Base-by-base conservation (phyloP, 192 early-diverging fungal genomes). In the Mortierella hygrophila region DNA sequence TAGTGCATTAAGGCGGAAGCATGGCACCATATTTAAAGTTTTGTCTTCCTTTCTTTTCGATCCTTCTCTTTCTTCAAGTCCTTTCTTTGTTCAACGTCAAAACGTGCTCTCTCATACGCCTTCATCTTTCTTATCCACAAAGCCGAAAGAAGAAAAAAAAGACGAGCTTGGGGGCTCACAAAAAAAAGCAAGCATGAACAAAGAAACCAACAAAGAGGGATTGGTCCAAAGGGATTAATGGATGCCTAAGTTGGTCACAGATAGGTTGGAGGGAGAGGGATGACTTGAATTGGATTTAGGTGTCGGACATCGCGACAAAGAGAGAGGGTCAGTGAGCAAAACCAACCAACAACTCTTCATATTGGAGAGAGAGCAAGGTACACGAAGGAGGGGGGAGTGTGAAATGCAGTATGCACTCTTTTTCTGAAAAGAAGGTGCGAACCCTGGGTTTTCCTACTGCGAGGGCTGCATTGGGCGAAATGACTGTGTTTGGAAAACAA, bases 11-110 rank as follows among this genome's bases (percentile, higher is more conserved):
- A 60, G 18, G 3, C 21, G 18, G 40, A 46, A 74, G 16, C 21
- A 82, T 77, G 81, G 81, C 81, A 82, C 72, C 81, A 82, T 82
- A 57, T 52, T 82, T 72, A 82, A 49, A 11, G 74, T 82, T 82
- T 37, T 6, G 35, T 40, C 54, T 76, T 38, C 63, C 21, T n/a
- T 20, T 3, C 6, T 13, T 16, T 65, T 65, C 26, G 0, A 15
- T 65, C 60, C 60, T 29, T 13, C 9, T n/a, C n/a, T 60, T 60
- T 23, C 23, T 6, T 10, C 7, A 26, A 60, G 21, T 15, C 44
- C 44, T 46, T 46, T 1, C 44, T 11, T 46, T 46, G 11, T 46
- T 46, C 11, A 32, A 65, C 29, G 60, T 52, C 49, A 32, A 65
- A 65, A 15, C 60, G 23, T 57, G 60, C 29, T 32, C 60, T 65